phyloP scores from a whole-genome alignment of 2,329 filamentous ascomycete genomes.

The Colletotrichum destructivum region DNA sequence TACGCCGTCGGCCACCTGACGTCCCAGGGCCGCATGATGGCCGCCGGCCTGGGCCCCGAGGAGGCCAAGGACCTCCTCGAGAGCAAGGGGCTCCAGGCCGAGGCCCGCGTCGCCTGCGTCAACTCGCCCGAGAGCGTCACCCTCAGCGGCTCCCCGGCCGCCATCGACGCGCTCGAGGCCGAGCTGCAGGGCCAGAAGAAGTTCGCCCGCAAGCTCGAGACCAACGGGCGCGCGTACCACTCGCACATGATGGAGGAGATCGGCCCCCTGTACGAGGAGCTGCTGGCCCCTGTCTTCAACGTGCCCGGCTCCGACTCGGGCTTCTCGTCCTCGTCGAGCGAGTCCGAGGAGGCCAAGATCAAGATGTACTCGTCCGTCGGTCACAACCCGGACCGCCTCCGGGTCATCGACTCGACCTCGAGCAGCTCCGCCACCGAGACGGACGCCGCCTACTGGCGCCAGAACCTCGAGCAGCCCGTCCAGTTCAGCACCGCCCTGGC shows the following conservation, averaged over 20 bases:
- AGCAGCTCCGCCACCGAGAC: no score
- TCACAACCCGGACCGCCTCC: not conserved
- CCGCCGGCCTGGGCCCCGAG: constrained; percentile 16
- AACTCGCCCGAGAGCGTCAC: constrained; percentile 50
- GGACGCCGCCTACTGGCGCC: constrained; percentile 29
- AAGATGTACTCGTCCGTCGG: constrained; percentile 43
- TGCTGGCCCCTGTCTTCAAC: no score
- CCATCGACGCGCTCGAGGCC: constrained; percentile 45
- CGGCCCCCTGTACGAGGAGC: not conserved
- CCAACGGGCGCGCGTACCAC: constrained; percentile 12
- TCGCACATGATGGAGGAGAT: constrained; percentile 8
- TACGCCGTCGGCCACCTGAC: not conserved
- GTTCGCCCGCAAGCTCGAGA: constrained; percentile 43
- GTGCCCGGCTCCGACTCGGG: constrained; percentile 44
- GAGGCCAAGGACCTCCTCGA: constrained; percentile 37
- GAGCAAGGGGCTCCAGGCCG: constrained; percentile 42
- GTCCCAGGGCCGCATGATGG: constrained; percentile 16
- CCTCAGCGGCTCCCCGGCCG: constrained; percentile 43
- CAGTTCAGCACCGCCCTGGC: constrained; percentile 16
- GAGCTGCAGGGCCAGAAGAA: constrained; percentile 19
- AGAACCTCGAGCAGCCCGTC: constrained; percentile 31
- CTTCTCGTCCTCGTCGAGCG: constrained; percentile 10
- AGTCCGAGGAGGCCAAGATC: constrained; percentile 46
- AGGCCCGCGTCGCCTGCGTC: constrained; percentile 48
- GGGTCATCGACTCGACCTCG: no score